A percentile compares a stretch with the other conserved stretches of the same genome.
Evolutionary conservation across 768 basidiomycete genomes (phyloP).

Genomic region (Rhodotorula paludigena): DNA sequence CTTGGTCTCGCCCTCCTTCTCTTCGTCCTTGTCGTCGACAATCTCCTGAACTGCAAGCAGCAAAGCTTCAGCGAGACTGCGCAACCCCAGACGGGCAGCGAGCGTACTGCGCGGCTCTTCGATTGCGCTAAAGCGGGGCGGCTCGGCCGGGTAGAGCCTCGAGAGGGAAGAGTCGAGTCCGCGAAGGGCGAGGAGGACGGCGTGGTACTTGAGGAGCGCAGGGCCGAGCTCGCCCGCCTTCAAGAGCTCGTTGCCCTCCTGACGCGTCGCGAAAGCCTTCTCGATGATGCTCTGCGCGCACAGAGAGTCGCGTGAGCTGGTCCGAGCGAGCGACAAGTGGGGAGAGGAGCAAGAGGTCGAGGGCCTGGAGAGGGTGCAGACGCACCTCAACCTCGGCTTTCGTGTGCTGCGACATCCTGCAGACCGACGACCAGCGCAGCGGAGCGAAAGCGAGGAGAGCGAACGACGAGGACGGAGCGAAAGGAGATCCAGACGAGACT

Average conservation of each 20-base stretch:
- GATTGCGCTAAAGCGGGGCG: too few relatives aligned
- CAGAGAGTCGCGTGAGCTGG: not conserved
- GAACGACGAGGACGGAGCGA: too few relatives aligned
- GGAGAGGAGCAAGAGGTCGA: not conserved
- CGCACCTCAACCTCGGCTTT: too few relatives aligned
- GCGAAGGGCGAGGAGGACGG: slow-evolving; percentile 8
- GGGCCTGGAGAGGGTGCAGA: not conserved
- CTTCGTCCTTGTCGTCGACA: not conserved
- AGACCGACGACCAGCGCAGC: too few relatives aligned
- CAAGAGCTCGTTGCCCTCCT: slow-evolving; percentile 23
- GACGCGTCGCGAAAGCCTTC: slow-evolving; percentile 4
- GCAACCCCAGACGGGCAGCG: not conserved
- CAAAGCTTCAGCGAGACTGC: not conserved
- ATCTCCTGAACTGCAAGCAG: not conserved
- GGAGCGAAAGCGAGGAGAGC: too few relatives aligned
- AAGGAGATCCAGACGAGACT: too few relatives aligned
- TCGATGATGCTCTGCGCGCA: not conserved
- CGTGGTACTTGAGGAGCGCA: slow-evolving; percentile 21
- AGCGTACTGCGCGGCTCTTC: not conserved
- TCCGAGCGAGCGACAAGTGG: not conserved
- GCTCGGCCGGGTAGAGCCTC: too few relatives aligned
- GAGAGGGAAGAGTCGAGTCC: slow-evolving; percentile 13
- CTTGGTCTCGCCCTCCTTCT: too few relatives aligned
- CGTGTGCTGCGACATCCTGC: too few relatives aligned
- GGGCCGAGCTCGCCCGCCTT: slow-evolving; percentile 6